Conservation (phyloP, 1,284 basidiomycete genomes). For the Trametes pubescens region DNA sequence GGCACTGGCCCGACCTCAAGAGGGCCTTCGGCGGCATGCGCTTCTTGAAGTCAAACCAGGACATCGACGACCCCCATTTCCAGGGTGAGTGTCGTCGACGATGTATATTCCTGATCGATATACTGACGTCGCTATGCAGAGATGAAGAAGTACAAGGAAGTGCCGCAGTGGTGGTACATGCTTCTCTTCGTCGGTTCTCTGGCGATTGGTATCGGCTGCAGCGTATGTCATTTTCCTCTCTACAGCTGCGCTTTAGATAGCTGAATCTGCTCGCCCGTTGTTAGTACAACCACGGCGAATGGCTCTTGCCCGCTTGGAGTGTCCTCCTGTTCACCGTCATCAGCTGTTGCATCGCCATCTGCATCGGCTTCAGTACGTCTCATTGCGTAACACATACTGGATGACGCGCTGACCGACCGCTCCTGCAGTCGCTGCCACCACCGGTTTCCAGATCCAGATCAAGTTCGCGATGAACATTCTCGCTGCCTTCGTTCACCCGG, state of each 20-base stretch:
- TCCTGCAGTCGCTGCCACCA: slow-evolving; percentile 56
- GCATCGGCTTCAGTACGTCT: slow-evolving; percentile 57
- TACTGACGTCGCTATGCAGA: slow-evolving; percentile 35
- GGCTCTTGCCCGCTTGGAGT: slow-evolving; percentile 64
- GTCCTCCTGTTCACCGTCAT: slow-evolving; percentile 57
- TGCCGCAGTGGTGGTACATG: slow-evolving; percentile 62
- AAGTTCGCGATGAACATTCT: slow-evolving; percentile 67
- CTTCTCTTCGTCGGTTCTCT: slow-evolving; percentile 56
- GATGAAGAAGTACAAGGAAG: slow-evolving; percentile 61
- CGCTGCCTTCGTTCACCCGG: slow-evolving; percentile 66
- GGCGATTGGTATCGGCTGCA: slow-evolving; percentile 61
- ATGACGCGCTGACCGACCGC: neutral
- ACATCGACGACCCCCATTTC: slow-evolving; percentile 59
- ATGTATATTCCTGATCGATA: neutral
- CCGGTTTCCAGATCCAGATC: slow-evolving; percentile 57
- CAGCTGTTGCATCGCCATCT: slow-evolving; percentile 55
- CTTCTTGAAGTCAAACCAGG: slow-evolving; percentile 48
- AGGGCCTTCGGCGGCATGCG: slow-evolving; percentile 52
- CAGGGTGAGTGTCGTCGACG: slow-evolving; percentile 39
- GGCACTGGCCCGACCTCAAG: slow-evolving; percentile 59
- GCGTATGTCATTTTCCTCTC: slow-evolving; percentile 37
- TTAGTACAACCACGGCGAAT: slow-evolving; percentile 52
- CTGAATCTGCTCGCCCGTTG: neutral
- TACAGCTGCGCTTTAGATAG: neutral
- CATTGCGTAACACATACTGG: neutral